Evolutionary conservation across 192 early-diverging fungal species (phyloP).

Genomic region (Rhizophagus clarus): DNA sequence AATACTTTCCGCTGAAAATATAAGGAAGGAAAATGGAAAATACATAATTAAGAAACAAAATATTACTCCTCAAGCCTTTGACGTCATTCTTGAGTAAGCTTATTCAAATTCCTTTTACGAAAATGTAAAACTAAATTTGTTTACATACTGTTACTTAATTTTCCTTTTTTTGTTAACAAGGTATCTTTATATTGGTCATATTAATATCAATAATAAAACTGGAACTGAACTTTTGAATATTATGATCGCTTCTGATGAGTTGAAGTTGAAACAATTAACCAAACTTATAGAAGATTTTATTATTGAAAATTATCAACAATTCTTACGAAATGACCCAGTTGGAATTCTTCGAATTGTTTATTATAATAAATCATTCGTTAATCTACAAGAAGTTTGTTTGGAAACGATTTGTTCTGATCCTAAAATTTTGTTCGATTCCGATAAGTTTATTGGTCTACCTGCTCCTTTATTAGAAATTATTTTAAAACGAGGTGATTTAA

Average conservation of each 20-base stretch:
- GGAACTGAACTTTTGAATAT: background rate
- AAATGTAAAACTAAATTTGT: too few species aligned
- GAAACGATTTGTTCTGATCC: background rate
- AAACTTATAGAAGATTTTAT: background rate
- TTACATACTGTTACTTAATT: too few species aligned
- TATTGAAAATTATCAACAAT: background rate
- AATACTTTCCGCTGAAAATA: too few species aligned
- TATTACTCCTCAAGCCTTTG: too few species aligned
- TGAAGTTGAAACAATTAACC: background rate
- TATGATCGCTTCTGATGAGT: background rate
- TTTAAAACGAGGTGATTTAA: background rate
- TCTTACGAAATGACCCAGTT: background rate
- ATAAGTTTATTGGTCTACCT: background rate
- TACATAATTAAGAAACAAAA: too few species aligned
- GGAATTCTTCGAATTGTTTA: background rate
- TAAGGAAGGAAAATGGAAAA: too few species aligned
- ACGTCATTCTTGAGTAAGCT: too few species aligned
- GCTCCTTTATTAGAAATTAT: background rate
- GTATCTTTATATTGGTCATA: too few species aligned
- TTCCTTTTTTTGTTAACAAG: too few species aligned
- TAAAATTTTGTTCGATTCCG: background rate
- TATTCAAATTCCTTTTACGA: too few species aligned
- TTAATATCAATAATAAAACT: too few species aligned
- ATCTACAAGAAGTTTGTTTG: background rate
- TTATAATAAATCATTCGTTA: background rate